Evolutionary conservation across 306 rosid species (phyloP).

Genomic region (Cucurbita pepo): DNA sequence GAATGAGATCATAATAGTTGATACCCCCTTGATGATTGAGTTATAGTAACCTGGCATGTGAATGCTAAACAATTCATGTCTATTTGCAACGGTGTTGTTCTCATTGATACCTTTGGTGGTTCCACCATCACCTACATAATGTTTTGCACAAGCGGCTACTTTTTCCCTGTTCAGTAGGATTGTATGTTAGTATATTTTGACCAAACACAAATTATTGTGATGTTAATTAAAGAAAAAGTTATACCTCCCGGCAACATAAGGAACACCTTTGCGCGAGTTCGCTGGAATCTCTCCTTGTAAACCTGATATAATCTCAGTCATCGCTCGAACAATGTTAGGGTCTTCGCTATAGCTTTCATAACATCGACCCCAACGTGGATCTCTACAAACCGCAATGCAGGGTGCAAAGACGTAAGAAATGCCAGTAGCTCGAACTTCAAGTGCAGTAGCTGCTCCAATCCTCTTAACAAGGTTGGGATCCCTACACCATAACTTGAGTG

Average conservation of each 20-base stretch:
- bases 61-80: conserved; percentile 15
- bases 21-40: conserved; percentile 20
- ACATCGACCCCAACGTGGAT: conserved; percentile 10
- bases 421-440: conserved; percentile 5
- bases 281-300: conserved; percentile 10
- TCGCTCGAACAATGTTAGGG: not conserved
- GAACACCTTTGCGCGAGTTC: not conserved
- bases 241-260: conserved; percentile 4
- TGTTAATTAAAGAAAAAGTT: not conserved
- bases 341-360: not conserved
- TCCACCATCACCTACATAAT: conserved; percentile 26
- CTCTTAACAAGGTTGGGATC: not conserved
- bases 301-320: conserved; percentile 7
- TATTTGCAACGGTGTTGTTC: conserved; percentile 12
- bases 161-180: not conserved
- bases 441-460: not conserved
- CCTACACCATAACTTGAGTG: not conserved
- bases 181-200: no score
- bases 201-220: not conserved
- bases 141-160: conserved; percentile 31
- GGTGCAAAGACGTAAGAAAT: conserved; percentile 1
- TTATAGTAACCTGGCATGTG: conserved; percentile 24
- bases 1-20: conserved; percentile 24
- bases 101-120: conserved; percentile 24
- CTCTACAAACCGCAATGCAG: conserved; percentile 9